A percentile compares a stretch with the other conserved stretches of the same genome.
Evolutionary conservation across 768 basidiomycete genomes (phyloP).

Genomic region (Leccinum imitatum): DNA sequence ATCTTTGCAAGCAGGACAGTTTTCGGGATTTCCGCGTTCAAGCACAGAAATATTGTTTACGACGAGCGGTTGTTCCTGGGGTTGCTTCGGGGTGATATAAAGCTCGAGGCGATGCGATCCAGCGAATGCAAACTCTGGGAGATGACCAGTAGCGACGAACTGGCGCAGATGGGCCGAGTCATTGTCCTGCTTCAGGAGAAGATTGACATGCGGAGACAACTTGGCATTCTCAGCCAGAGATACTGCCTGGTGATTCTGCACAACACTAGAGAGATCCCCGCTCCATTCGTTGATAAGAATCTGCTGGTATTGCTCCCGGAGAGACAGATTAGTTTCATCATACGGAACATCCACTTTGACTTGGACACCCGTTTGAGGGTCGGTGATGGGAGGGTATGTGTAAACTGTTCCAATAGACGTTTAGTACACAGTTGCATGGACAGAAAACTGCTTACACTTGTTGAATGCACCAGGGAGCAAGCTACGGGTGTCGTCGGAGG

Average conservation of each 20-base stretch:
- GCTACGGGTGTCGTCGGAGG: slow-evolving; percentile 13
- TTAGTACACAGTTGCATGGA: neutral
- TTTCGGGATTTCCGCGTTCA: slow-evolving; percentile 9
- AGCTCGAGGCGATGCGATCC: slow-evolving; percentile 24
- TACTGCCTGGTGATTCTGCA: neutral
- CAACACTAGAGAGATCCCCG: neutral
- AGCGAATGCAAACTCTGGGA: slow-evolving; percentile 20
- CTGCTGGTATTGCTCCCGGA: slow-evolving; percentile 10
- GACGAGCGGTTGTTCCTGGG: neutral
- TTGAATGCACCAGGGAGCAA: neutral
- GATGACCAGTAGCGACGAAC: slow-evolving; percentile 2
- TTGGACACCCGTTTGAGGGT: neutral
- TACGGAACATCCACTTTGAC: slow-evolving; percentile 20
- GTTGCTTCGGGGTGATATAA: slow-evolving; percentile 8
- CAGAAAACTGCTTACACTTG: slow-evolving; percentile 7
- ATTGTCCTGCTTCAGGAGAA: slow-evolving; percentile 6
- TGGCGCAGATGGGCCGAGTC: neutral
- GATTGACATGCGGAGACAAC: slow-evolving; percentile 1
- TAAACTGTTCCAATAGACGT: slow-evolving; percentile 12
- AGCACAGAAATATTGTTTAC: slow-evolving; percentile 19
- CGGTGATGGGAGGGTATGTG: slow-evolving; percentile 21
- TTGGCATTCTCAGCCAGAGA: neutral
- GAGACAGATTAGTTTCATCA: neutral
- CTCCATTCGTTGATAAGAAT: slow-evolving; percentile 8
- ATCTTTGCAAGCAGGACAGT: slow-evolving; percentile 13